Evolutionary conservation across 2,329 filamentous ascomycete species (phyloP), one percentile per base, ranked within the genome.

Genomic region (Phyllosticta citrichinensis): DNA sequence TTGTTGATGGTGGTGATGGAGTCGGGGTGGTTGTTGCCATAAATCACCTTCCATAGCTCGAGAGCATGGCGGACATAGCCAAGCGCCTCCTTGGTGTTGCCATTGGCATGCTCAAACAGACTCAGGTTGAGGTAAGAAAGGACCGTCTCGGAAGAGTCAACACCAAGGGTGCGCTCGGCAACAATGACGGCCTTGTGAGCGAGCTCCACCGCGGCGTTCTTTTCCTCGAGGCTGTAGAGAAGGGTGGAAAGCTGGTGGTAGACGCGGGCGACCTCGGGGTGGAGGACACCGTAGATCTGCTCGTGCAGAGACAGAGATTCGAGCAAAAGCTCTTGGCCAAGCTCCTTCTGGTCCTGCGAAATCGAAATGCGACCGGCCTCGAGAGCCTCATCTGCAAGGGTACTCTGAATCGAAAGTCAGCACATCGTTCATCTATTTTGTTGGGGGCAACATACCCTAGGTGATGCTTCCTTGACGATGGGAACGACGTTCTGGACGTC

Each of bases 1-100:
- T 99, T 99, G 83, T 97, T 99, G 76, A 97, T 88, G 17, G 94
- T 97, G 9, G 95, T 99, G 76, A 99, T 97, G 9, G 91, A 96
- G 76, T 99, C 94, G 2, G 94, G 94, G 76, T 99, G 94, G 68
- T 91, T 88, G 30, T 87, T 80, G 33, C 94, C 94, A 72, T 97
- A 99, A 68, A 97, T 93, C 68, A 97, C 84, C 80, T 96, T 97
- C 93, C 93, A 97, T 64, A 99, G 81, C 71, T 94, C 87, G 66
- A 99, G 83, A 6, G 94, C 94, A 73, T 99, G 94, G 73, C 89
- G 90, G 65, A 95, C 88, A 72, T 96, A 97, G 12, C 84, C 81
- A 60, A 99, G 80, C n/a, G 93, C 94, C 62, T 84, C 83, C 75
- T 87, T 88, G 71, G 92, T 97, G 73, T 97, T 93, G 65, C 92